These are phyloP conservation scores for Leccinum ochraceum DNA, from an alignment of 768 basidiomycete species.

Conservation along the genomic window DNA sequence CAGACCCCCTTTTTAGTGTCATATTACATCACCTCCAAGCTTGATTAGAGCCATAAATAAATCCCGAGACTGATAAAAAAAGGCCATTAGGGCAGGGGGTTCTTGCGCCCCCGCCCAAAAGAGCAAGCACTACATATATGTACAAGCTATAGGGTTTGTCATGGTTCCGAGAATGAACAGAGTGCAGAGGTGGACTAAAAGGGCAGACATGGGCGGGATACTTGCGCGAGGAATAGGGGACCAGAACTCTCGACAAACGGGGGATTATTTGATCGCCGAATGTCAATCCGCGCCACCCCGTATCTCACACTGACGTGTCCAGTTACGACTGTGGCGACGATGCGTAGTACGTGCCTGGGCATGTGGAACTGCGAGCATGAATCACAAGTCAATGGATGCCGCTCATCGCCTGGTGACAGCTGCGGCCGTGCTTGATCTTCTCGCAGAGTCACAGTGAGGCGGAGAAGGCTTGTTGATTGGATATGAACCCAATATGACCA, in stretches of 20 bases:
- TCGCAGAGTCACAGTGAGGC: not conserved
- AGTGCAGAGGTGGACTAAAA: not conserved
- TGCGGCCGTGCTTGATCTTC: not conserved
- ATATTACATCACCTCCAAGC: not conserved
- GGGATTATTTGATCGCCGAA: not conserved
- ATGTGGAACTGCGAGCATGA: not conserved
- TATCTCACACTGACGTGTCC: not conserved
- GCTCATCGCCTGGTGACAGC: not conserved
- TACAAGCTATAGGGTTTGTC: not conserved
- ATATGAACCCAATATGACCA: not conserved
- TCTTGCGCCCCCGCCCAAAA: not conserved
- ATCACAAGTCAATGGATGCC: not conserved
- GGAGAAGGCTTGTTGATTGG: not conserved
- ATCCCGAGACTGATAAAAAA: not conserved
- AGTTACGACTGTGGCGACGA: not conserved
- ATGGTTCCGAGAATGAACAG: not conserved
- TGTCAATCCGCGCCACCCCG: not conserved
- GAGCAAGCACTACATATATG: not conserved
- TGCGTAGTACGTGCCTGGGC: not conserved
- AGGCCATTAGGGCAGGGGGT: not conserved
- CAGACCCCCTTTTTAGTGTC: not conserved
- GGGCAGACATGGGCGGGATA: not conserved
- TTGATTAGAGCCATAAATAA: not conserved
- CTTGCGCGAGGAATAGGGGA: not conserved
- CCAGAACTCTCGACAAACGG: not conserved